Evolutionary conservation across 176 grass and related monocot species (phyloP), one percentile per base, ranked within the genome.

Genomic region (Dendrocalamus sinicus): DNA sequence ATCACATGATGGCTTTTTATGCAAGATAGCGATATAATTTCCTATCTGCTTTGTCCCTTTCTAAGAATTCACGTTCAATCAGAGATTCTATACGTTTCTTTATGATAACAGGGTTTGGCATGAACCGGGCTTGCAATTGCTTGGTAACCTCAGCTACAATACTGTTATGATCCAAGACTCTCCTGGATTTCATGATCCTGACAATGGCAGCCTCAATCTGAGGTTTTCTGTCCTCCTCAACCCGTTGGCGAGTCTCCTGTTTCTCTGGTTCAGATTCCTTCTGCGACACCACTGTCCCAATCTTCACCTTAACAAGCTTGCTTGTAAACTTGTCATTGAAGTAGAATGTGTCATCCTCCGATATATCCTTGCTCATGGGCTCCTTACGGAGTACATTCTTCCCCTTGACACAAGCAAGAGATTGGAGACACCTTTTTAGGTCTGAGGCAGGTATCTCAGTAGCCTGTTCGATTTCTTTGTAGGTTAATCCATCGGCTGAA

Each of bases 211-310:
- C 95, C 83, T 98, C 95, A 22, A 98, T 95, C 78, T 98, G 95
- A 81, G 95, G 95, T 62, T 98, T 98, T 52, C 95, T 93, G 73
- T 98, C 95, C 87, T 98, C 95, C 73, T 98, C 95, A 52, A 98
- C 95, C 67, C 93, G 89, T 81, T 98, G 95, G 58, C 93, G 93
- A 26, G 96, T 98, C 80, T 98, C 96, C 65, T 95, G 91, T 76
- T 98, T 98, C 87, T 98, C 95, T 66, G 95, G 95, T 32, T 98
- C 95, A n/a, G 93, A 93, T 80, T 98, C 95, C 86, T 98, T 98
- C 65, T 95, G 93, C 9, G 95, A 91, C 73, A 95, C 93, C 14
- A 98, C 95, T 1, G 95, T 98, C 63, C 96, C 93, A 76, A 95
- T 98, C 89, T 98, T 98, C 63, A 98, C 93, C 86, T 98, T 95